Conservation (phyloP, 2,329 filamentous ascomycete genomes). For the Septoria linicola region DNA sequence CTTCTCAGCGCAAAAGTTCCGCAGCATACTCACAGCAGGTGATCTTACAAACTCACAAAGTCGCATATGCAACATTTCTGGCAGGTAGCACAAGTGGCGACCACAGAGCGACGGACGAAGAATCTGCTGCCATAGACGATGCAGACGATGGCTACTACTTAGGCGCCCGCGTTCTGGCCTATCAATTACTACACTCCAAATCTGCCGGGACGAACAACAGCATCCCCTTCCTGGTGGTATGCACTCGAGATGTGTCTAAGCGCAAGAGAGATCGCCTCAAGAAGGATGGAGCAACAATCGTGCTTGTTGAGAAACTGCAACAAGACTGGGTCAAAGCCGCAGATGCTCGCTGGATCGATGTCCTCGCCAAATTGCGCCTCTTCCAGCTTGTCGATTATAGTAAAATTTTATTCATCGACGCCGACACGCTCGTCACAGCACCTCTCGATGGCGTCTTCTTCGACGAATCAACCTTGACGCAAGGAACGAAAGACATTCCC, state of each 20-base stretch:
- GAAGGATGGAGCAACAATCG: slow-evolving; percentile 40
- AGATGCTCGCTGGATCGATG: slow-evolving; percentile 36
- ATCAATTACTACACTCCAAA: slow-evolving; percentile 41
- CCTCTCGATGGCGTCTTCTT: slow-evolving; percentile 36
- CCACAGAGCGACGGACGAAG: slow-evolving; percentile 24
- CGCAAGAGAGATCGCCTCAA: slow-evolving; percentile 39
- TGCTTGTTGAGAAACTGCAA: slow-evolving; percentile 37
- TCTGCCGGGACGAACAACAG: slow-evolving; percentile 37
- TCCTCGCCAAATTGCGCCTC: slow-evolving; percentile 41
- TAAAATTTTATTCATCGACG: slow-evolving; percentile 41
- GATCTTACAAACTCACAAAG: slow-evolving; percentile 30
- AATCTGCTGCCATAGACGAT: slow-evolving; percentile 30
- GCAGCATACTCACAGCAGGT: slow-evolving; percentile 17
- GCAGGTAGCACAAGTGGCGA: slow-evolving; percentile 30
- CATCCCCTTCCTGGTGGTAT: slow-evolving; percentile 43
- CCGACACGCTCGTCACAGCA: slow-evolving; percentile 36
- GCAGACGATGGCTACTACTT: slow-evolving; percentile 40
- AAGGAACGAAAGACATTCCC: slow-evolving; percentile 31
- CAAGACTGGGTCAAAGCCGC: slow-evolving; percentile 35
- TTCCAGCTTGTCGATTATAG: slow-evolving; percentile 37
- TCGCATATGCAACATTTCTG: slow-evolving; percentile 43
- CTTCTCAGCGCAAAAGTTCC: slow-evolving; percentile 17
- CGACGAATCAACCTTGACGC: slow-evolving; percentile 39
- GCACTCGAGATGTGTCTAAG: slow-evolving; percentile 37
- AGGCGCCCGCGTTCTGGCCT: slow-evolving; percentile 38